Percentiles rank a stretch among this genome's conserved stretches.
Evolutionary conservation across 2,329 filamentous ascomycete genomes (phyloP).

Genomic region (Ustilaginoidea virens): DNA sequence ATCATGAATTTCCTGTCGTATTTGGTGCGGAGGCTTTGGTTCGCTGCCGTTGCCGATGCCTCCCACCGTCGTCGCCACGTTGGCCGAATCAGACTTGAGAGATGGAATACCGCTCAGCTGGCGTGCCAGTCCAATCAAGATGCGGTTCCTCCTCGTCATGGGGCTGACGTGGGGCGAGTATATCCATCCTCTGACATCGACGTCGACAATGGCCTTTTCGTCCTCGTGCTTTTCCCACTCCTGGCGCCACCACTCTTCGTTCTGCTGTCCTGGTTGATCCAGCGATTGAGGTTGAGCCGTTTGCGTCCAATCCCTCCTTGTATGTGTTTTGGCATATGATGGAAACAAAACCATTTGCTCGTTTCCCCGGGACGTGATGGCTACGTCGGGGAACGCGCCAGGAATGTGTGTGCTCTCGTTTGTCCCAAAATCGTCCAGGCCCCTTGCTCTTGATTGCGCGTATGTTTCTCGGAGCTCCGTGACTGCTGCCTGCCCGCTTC

Average conservation of each 20-base stretch:
- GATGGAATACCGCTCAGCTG: conserved; percentile 77
- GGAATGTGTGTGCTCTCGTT: conserved; percentile 36
- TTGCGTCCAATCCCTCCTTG: conserved; percentile 29
- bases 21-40: conserved; percentile 11
- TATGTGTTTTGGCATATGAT: conserved; percentile 70
- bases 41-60: conserved; percentile 5
- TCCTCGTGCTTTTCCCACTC: conserved; percentile 72
- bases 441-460: conserved; percentile 31
- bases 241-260: conserved; percentile 60
- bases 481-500: conserved; percentile 39
- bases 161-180: conserved; percentile 76
- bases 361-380: conserved; percentile 63
- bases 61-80: conserved; percentile 2
- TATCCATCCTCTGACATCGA: conserved; percentile 91
- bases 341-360: conserved; percentile 94
- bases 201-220: conserved; percentile 74
- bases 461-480: conserved; percentile 44
- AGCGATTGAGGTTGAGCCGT: conserved; percentile 12
- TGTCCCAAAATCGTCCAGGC: conserved; percentile 13
- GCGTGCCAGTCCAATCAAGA: conserved; percentile 74
- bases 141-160: conserved; percentile 71
- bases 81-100: conserved; percentile 29
- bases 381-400: conserved; percentile 68
- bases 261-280: conserved; percentile 29
- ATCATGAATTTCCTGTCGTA: conserved; percentile 32